These are phyloP conservation scores for Trichoderma lentiforme DNA, from an alignment of 2,329 filamentous ascomycete genomes.

Conservation along the genomic window DNA sequence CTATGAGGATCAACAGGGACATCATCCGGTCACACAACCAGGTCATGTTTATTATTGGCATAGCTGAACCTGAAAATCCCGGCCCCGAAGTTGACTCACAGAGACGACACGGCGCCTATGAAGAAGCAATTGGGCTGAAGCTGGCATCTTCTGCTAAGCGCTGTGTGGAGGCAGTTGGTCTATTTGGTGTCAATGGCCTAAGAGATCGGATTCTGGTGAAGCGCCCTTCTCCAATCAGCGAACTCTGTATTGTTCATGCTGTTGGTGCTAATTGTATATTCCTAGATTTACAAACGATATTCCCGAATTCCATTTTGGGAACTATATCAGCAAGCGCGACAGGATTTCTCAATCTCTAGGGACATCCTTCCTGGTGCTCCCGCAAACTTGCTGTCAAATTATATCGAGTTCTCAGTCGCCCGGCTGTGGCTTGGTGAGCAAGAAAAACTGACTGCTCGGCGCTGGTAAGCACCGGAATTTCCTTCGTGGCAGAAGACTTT, in stretches of 20 bases:
- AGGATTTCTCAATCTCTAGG: slow-evolving; percentile 30
- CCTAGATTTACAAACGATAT: slow-evolving; percentile 50
- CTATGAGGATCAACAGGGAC: slow-evolving; percentile 53
- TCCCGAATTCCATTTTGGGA: slow-evolving; percentile 48
- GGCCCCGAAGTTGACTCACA: slow-evolving; percentile 41
- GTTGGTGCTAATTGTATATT: slow-evolving; percentile 1
- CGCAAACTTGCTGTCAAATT: slow-evolving; percentile 29
- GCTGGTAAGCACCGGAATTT: slow-evolving; percentile 25
- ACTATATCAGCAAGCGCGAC: slow-evolving; percentile 32
- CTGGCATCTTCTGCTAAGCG: slow-evolving; percentile 33
- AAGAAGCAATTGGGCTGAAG: slow-evolving; percentile 45
- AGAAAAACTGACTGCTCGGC: slow-evolving; percentile 25
- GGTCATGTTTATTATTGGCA: slow-evolving; percentile 61
- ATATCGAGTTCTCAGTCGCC: slow-evolving; percentile 28
- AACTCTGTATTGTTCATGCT: background rate
- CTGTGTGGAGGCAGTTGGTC: slow-evolving; percentile 40
- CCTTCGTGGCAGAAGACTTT: background rate
- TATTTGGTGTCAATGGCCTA: slow-evolving; percentile 53
- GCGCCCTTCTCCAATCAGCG: background rate
- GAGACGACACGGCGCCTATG: slow-evolving; percentile 45
- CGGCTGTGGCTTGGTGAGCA: slow-evolving; percentile 26
- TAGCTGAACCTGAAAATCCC: slow-evolving; percentile 55
- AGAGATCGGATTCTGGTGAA: slow-evolving; percentile 53
- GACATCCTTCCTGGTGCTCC: slow-evolving; percentile 35
- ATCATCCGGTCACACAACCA: slow-evolving; percentile 61